Evolutionary conservation across 1,284 basidiomycete species (phyloP), one percentile per base, ranked within the genome.

Genomic region (Fomitopsis palustris): DNA sequence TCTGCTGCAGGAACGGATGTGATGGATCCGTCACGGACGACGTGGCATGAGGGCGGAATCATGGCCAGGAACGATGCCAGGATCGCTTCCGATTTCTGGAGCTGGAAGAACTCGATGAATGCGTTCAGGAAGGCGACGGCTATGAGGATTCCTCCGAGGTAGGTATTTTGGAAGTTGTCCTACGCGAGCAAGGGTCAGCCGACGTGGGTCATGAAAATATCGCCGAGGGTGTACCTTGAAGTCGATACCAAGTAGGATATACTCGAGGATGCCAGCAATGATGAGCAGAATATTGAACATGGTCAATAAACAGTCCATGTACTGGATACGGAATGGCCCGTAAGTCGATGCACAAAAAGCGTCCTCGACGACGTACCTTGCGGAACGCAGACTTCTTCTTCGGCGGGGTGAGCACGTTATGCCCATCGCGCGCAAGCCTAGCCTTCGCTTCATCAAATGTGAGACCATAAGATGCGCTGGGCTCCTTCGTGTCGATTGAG

Each of bases 221-320:
- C 31, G 49, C n/a, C n/a, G 45, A 14, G 9, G 31, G 56, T 69
- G 57, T 62, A 84, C 84, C 70, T 84, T 78, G 70, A 82, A 86
- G 66, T 84, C 75, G 54, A 88, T 79, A 4, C 82, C 85, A 21
- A 88, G 76, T 5, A 88, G 74, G 53, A 85, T 77, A 64, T 88
- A 88, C 73, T 86, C 84, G 51, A 88, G 75, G 43, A 87, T 72
- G 58, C 85, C 85, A 52, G 85, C 83, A 43, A 86, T 61, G 61
- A 87, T 85, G 54, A 88, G 75, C 47, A 88, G 75, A 61, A 88
- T 77, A 72, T 88, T 88, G 74, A 88, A 88, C 81, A 88, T 81
- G 6, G 84, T 84, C 60, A 80, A 65, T 19, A 88, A 74, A 45
- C 84, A 82, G 67, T 87, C 85, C 52, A 85, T 66, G 68, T 87